Conservation (phyloP, 371 early-diverging fungal genomes). For the Zopfochytrium polystomum region DNA sequence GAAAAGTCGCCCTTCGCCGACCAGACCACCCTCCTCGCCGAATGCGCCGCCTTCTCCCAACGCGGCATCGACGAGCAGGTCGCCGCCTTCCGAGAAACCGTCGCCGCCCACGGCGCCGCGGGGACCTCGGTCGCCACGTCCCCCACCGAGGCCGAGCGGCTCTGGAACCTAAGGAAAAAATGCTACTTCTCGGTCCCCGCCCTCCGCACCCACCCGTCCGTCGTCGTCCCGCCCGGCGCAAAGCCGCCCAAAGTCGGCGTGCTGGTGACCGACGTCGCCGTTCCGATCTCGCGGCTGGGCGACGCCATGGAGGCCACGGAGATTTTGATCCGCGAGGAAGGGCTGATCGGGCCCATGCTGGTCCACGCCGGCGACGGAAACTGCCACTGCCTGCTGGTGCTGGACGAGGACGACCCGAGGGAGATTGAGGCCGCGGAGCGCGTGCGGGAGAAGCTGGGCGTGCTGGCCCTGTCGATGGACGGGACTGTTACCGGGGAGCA, state of each 20-base stretch:
- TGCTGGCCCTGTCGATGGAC: slow-evolving; percentile 32
- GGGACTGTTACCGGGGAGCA: slow-evolving; percentile 62
- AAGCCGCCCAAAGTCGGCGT: too few relatives aligned
- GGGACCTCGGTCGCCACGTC: slow-evolving; percentile 6
- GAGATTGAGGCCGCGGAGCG: slow-evolving; percentile 38
- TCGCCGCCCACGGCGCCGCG: neutral
- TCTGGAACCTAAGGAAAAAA: slow-evolving; percentile 38
- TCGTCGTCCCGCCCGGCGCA: too few relatives aligned
- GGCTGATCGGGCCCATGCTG: slow-evolving; percentile 47
- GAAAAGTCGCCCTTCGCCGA: slow-evolving; percentile 22
- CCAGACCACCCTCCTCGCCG: slow-evolving; percentile 32
- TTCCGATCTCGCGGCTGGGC: slow-evolving; percentile 61
- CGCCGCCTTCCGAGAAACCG: slow-evolving; percentile 4
- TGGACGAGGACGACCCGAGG: slow-evolving; percentile 45
- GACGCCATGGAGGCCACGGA: slow-evolving; percentile 54
- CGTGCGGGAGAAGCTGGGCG: slow-evolving; percentile 27
- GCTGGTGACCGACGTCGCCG: slow-evolving; percentile 66
- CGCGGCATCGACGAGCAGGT: slow-evolving; percentile 19
- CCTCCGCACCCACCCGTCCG: slow-evolving; percentile 20
- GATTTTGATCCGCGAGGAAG: slow-evolving; percentile 33
- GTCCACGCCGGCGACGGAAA: slow-evolving; percentile 55
- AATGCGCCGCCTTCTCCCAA: slow-evolving; percentile 26
- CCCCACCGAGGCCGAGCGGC: slow-evolving; percentile 24
- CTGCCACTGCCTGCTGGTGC: slow-evolving; percentile 56
- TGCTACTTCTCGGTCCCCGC: slow-evolving; percentile 33